Evolutionary conservation across 352 stramenopile genomes (phyloP), one percentile per base, ranked within the genome.

Genomic region (Pythium brachiatum): DNA sequence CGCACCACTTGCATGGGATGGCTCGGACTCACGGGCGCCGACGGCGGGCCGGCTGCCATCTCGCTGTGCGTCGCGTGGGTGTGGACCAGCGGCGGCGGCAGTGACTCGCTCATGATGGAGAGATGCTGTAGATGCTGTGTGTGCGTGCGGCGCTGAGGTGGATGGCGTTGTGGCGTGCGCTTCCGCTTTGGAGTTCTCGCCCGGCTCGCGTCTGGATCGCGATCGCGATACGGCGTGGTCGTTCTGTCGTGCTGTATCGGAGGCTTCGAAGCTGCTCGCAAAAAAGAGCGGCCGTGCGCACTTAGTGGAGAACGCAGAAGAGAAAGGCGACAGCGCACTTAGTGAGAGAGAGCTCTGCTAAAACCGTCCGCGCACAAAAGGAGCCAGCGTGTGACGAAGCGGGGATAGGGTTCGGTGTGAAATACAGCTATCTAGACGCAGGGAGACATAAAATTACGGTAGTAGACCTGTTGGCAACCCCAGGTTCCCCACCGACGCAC

Each of bases 11-110:
- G 44, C 43, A 53, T 50, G 32, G 53, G 58, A 38, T 65, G 50
- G 31, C 50, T 60, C 13, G 48, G 43, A 26, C 44, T 64, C 47
- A 69, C 62, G 55, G 62, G 54, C n/a, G 55, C 54, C 20, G 56
- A 51, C 34, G 57, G 55, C 29, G 62, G 50, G 11, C 46, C 62
- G 15, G 41, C 7, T 9, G 55, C n/a, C 36, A 39, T 2, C 0
- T 12, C 53, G 38, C 18, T 20, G n/a, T 16, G 2, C 7, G 18
- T 23, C 48, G 41, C n/a, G 26, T 36, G 39, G 25, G 41, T 27
- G 26, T 36, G 39, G 25, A 47, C 26, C 29, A 60, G 39, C 21
- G 56, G 44, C 56, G 56, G 43, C 16, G 56, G 54, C 26, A 52
- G 50, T 12, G 57, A 25, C 2, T 65, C 48, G 26, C 58, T 65